A percentile compares a stretch with the other conserved stretches of the same genome.
These are phyloP conservation scores for Radiomyces spectabilis DNA, from an alignment of 192 early-diverging fungal genomes.

Conservation along the genomic window DNA sequence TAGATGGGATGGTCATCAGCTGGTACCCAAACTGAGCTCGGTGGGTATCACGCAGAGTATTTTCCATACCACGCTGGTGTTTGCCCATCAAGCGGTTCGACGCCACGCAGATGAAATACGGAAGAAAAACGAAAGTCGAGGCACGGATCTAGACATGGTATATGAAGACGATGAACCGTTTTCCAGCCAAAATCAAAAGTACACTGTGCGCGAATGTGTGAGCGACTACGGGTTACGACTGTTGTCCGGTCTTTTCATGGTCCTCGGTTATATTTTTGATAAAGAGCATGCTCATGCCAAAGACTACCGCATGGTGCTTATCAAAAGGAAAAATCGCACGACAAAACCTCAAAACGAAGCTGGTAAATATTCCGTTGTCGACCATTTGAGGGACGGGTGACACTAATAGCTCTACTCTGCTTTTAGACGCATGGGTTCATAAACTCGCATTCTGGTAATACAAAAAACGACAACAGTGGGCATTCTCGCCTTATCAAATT, in stretches of 20 bases:
- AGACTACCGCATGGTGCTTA: slow-evolving; percentile 27
- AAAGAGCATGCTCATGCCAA: neutral
- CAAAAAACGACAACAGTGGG: neutral
- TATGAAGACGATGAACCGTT: no score
- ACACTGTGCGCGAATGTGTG: no score
- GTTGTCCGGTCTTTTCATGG: slow-evolving; percentile 23
- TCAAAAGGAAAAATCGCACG: slow-evolving; percentile 12
- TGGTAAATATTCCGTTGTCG: neutral
- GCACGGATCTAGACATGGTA: no score
- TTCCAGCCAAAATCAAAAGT: no score
- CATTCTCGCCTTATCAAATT: neutral
- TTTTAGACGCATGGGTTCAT: slow-evolving; percentile 2
- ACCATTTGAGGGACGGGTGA: neutral
- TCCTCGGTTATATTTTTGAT: slow-evolving; percentile 20
- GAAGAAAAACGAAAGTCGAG: no score
- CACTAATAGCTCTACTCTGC: neutral
- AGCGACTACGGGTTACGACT: no score
- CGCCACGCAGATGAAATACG: no score
- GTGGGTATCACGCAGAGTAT: neutral
- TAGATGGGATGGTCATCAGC: neutral
- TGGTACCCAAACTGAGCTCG: neutral
- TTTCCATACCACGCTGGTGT: no score
- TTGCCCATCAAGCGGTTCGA: no score
- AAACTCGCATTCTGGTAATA: slow-evolving; percentile 20
- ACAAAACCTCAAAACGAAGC: no score